A percentile compares a stretch with the other conserved stretches of the same genome.
Evolutionary conservation across 345 rosid species (phyloP).

Genomic region (Acer negundo): DNA sequence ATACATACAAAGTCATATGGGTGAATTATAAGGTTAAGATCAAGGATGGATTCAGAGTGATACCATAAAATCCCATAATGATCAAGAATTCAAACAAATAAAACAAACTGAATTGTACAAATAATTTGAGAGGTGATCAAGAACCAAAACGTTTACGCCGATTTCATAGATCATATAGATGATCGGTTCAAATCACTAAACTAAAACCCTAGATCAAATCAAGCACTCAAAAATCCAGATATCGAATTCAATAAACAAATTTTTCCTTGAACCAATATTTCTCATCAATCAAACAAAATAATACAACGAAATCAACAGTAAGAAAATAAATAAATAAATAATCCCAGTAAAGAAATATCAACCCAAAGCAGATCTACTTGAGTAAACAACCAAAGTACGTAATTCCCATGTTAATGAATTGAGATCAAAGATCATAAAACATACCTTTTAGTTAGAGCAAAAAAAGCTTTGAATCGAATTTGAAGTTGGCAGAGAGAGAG

Average conservation of each 20-base stretch:
- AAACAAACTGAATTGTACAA: not conserved
- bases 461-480: not conserved
- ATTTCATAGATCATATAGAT: not conserved
- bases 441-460: not conserved
- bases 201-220: not conserved
- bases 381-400: not conserved
- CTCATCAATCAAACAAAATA: not conserved
- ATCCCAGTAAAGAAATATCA: not conserved
- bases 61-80: not conserved
- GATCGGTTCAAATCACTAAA: not conserved
- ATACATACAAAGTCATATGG: too few relatives aligned
- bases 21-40: not conserved
- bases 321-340: too few relatives aligned
- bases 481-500: not conserved
- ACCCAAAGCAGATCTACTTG: constrained; percentile 3
- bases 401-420: not conserved
- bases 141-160: not conserved
- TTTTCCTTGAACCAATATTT: not conserved
- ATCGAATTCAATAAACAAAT: too few relatives aligned
- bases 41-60: not conserved
- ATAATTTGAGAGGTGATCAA: not conserved
- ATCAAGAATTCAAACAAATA: not conserved
- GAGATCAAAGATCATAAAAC: not conserved
- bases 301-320: not conserved
- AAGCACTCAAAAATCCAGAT: too few relatives aligned